phyloP scores from a whole-genome alignment of 2,329 filamentous ascomycete species.

The Metarhizium rileyi region DNA sequence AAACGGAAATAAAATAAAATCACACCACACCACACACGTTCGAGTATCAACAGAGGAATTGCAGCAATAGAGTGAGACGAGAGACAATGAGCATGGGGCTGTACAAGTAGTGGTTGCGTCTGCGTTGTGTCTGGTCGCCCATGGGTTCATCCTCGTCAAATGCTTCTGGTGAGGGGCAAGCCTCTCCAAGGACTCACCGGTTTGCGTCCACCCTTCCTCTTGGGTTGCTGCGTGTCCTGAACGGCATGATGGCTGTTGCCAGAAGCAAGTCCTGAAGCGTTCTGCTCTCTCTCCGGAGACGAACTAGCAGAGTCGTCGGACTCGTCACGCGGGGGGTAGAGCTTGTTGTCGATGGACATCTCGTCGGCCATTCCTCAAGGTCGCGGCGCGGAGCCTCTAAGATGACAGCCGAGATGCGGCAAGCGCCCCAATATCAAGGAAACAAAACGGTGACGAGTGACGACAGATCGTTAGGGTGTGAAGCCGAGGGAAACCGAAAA shows the following conservation, averaged over 20 bases:
- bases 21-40: too few relatives aligned
- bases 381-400: constrained; percentile 25
- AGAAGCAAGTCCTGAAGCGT: constrained; percentile 21
- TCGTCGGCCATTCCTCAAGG: constrained; percentile 50
- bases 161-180: background rate
- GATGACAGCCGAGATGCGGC: constrained; percentile 27
- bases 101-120: background rate
- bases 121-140: background rate
- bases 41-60: too few relatives aligned
- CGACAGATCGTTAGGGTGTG: background rate
- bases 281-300: constrained; percentile 46
- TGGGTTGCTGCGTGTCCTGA: constrained; percentile 58
- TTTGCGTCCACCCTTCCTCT: constrained; percentile 95
- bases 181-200: constrained; percentile 56
- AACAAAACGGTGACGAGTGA: constrained; percentile 22
- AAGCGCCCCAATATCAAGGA: constrained; percentile 22
- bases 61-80: too few relatives aligned
- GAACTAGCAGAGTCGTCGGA: constrained; percentile 53
- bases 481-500: constrained; percentile 1
- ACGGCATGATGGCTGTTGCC: constrained; percentile 20
- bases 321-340: constrained; percentile 40
- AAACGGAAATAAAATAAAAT: too few relatives aligned
- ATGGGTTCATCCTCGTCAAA: background rate
- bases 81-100: background rate
- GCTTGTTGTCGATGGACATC: constrained; percentile 50